These are phyloP conservation scores for Eucalyptus regnans DNA, from an alignment of 345 rosid genomes.

Conservation along the genomic window DNA sequence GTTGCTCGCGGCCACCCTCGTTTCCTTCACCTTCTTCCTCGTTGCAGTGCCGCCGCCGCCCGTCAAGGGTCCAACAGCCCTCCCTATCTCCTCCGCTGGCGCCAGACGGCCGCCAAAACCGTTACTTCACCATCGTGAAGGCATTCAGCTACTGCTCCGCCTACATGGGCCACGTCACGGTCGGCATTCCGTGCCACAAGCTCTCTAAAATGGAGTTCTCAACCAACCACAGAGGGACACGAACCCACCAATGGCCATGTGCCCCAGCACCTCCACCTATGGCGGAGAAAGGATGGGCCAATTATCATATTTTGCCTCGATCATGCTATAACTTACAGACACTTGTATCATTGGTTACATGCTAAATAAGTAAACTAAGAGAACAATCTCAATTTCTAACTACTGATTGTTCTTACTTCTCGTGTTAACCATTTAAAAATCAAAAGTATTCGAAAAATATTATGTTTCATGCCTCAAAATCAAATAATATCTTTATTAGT, in stretches of 20 bases:
- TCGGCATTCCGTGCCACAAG: constrained; percentile 33
- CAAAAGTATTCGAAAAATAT: no score
- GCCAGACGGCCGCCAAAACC: background rate
- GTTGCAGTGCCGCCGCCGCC: background rate
- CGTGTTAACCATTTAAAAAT: no score
- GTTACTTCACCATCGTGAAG: constrained; percentile 26
- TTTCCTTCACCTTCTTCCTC: background rate
- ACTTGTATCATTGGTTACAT: no score
- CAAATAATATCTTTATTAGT: background rate
- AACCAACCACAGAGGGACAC: constrained; percentile 30
- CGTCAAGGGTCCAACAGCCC: background rate
- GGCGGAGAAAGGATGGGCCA: background rate
- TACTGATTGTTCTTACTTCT: background rate
- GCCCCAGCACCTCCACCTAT: constrained; percentile 16
- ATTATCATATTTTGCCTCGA: background rate
- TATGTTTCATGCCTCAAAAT: background rate
- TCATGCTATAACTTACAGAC: no score
- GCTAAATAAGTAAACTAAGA: background rate
- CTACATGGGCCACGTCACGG: constrained; percentile 28
- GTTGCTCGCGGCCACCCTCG: background rate
- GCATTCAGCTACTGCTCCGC: constrained; percentile 44
- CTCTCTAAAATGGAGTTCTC: constrained; percentile 31
- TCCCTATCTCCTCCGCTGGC: rapidly evolving
- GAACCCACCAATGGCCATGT: constrained; percentile 22
- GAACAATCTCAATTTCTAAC: background rate